These are phyloP conservation scores for Rhipidocladum racemiflorum DNA, from an alignment of 176 grass and related monocot species.

Conservation along the genomic window DNA sequence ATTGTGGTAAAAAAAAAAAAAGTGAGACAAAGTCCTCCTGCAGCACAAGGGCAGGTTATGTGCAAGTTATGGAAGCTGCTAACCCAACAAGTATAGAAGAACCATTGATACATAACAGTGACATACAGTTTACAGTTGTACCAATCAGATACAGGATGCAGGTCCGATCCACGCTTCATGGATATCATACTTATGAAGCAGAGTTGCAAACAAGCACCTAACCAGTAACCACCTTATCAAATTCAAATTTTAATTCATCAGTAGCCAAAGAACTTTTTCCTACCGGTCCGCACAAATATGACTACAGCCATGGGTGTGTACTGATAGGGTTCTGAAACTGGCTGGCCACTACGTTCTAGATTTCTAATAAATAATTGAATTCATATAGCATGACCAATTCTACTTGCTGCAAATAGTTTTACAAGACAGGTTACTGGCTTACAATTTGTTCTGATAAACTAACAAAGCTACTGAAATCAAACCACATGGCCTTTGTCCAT, in stretches of 20 bases:
- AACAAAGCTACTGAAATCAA: neutral
- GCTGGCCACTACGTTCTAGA: neutral
- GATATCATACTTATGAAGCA: neutral
- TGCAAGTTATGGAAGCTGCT: neutral
- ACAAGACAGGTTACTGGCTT: slow-evolving; percentile 16
- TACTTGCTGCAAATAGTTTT: neutral
- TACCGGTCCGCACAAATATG: neutral
- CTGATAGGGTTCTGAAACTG: neutral
- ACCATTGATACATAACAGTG: neutral
- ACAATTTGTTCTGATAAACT: neutral
- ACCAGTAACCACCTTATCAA: neutral
- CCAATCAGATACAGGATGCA: neutral
- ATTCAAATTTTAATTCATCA: neutral
- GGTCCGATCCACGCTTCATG: neutral
- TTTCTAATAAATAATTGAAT: neutral
- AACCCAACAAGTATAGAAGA: neutral
- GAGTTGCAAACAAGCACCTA: neutral
- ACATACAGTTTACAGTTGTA: neutral
- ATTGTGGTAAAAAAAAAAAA: neutral
- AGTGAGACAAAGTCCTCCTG: neutral
- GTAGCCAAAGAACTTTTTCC: neutral
- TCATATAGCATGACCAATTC: neutral
- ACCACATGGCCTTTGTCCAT: neutral
- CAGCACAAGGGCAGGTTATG: neutral
- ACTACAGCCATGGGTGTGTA: neutral